Percentiles rank a stretch among this genome's conserved stretches.
Evolutionary conservation across 225 moss, liverwort and hornwort genomes (phyloP).

Genomic region (Asterella californica): DNA sequence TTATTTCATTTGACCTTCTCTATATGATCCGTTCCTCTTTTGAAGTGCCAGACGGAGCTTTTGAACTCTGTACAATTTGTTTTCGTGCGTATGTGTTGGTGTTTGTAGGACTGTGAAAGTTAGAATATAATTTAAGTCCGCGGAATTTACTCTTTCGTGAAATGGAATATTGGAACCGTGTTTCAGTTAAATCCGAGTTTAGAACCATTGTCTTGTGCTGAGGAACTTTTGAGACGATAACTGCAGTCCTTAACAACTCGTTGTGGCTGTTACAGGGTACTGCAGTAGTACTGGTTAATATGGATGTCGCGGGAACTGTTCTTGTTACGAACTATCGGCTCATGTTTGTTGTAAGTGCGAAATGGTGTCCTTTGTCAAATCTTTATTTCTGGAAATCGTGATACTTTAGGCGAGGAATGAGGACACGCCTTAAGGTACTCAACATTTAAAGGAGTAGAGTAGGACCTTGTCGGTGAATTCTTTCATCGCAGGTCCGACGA

Average conservation of each 20-base stretch:
- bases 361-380: neutral
- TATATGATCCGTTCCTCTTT: too few species aligned
- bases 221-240: neutral
- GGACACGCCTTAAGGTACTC: neutral
- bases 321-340: slow-evolving; percentile 91
- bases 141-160: too few species aligned
- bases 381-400: neutral
- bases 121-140: too few species aligned
- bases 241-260: neutral
- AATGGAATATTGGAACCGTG: too few species aligned
- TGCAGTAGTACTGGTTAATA: slow-evolving; percentile 82
- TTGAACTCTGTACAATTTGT: neutral
- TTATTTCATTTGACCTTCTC: neutral
- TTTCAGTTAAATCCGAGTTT: too few species aligned
- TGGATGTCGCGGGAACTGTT: slow-evolving; percentile 74
- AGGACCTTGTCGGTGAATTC: neutral
- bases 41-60: neutral
- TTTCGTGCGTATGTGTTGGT: neutral
- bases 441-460: neutral
- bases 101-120: too few species aligned
- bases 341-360: slow-evolving; percentile 69
- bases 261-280: slow-evolving; percentile 50
- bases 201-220: neutral
- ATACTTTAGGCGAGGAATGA: neutral
- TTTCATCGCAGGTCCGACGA: neutral